A percentile compares a stretch with the other conserved stretches of the same genome.
Conservation (phyloP, 108 stramenopile species). For the Craspedostauros australis region DNA sequence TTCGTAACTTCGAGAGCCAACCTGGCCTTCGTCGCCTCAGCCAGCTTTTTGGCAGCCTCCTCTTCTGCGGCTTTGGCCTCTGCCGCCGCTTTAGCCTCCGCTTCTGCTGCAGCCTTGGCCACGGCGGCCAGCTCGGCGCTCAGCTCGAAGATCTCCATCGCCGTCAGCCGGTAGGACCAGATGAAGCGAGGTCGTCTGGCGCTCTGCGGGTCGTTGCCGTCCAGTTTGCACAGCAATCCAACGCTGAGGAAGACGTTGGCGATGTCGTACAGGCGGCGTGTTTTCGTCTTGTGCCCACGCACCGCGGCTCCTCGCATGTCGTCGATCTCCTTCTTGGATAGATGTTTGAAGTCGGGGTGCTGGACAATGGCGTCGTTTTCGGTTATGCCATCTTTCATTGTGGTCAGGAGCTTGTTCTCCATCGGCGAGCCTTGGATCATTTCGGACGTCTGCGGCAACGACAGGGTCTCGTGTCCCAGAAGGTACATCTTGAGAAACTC, state of each 20-base stretch:
- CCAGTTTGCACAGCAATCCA: constrained; percentile 72
- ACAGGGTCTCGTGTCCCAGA: constrained; percentile 48
- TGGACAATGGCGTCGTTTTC: not conserved
- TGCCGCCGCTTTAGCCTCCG: not conserved
- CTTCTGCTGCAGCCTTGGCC: not conserved
- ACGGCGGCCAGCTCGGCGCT: not conserved
- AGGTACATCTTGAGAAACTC: constrained; percentile 86
- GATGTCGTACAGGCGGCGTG: constrained; percentile 94
- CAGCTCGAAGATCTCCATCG: constrained; percentile 26
- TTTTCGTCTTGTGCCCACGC: constrained; percentile 83
- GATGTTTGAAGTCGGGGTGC: not conserved
- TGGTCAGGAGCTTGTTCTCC: constrained; percentile 6
- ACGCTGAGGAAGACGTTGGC: constrained; percentile 86
- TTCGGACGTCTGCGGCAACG: constrained; percentile 67
- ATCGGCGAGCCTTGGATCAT: constrained; percentile 59
- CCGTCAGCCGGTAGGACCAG: constrained; percentile 46
- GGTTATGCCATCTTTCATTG: constrained; percentile 20
- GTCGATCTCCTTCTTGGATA: constrained; percentile 22
- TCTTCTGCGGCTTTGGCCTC: not conserved
- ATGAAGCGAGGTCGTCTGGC: constrained; percentile 48
- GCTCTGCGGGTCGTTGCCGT: constrained; percentile 12
- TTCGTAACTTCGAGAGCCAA: not conserved
- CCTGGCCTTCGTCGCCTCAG: not conserved
- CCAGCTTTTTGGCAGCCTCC: not conserved
- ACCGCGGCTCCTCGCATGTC: constrained; percentile 27